Conservation (phyloP, 805 yeast genomes). For the Metschnikowia anglica region DNA sequence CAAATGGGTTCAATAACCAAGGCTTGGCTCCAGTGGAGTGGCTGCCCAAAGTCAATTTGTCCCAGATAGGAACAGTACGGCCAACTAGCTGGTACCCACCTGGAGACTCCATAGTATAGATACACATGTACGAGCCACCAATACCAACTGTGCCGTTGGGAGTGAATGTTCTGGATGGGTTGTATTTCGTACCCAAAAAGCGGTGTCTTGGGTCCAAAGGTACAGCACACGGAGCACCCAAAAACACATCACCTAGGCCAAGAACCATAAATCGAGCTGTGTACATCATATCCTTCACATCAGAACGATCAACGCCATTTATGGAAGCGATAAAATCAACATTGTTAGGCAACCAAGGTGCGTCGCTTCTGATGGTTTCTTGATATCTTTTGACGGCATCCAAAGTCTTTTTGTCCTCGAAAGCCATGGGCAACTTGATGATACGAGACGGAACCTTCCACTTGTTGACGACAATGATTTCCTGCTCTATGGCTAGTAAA, state of each 20-base stretch:
- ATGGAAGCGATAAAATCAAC: slow-evolving; percentile 92
- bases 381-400: slow-evolving; percentile 88
- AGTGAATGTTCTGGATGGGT: slow-evolving; percentile 93
- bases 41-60: slow-evolving; percentile 74
- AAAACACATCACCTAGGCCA: slow-evolving; percentile 95
- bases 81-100: slow-evolving; percentile 98
- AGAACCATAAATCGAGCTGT: slow-evolving; percentile 87
- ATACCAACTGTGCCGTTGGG: slow-evolving; percentile 97
- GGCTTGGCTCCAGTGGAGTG: slow-evolving; percentile 61
- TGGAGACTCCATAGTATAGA: slow-evolving; percentile 96
- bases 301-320: slow-evolving; percentile 74
- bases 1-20: slow-evolving; percentile 91
- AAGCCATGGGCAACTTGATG: slow-evolving; percentile 90
- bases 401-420: slow-evolving; percentile 86
- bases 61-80: slow-evolving; percentile 97
- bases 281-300: slow-evolving; percentile 81
- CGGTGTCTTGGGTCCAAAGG: slow-evolving; percentile 97
- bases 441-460: slow-evolving; percentile 87
- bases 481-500: slow-evolving; percentile 72
- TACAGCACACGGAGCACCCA: slow-evolving; percentile 98
- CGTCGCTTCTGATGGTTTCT: slow-evolving; percentile 89
- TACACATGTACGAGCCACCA: slow-evolving; percentile 99
- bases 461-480: slow-evolving; percentile 66
- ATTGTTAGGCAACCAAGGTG: slow-evolving; percentile 98
- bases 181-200: slow-evolving; percentile 87